Evolutionary conservation across 1,284 basidiomycete genomes (phyloP), one percentile per base, ranked within the genome.

Genomic region (Apiotrichum sp.): DNA sequence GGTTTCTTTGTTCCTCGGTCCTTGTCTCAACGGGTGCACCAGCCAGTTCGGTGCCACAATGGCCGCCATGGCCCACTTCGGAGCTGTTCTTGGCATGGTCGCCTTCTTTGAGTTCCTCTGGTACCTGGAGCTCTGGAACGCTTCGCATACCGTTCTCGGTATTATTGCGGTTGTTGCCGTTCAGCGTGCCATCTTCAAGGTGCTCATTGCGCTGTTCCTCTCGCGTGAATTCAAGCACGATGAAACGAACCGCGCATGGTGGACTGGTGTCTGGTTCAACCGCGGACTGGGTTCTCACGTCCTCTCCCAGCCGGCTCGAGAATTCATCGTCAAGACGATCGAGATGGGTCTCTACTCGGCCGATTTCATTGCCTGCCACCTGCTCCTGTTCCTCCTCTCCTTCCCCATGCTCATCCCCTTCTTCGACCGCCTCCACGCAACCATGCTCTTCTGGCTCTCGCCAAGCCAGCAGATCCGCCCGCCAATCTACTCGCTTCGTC

Each of bases 161-260:
- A 80, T 93, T 56, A 88, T 95, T 65, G 82, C 89, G 5, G 85
- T 90, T 56, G 88, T 93, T 60, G 82, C 84, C 55, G 88, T 96
- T 53, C 91, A 97, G 74, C 85, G 93, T 57, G 88, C 88, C 32
- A 78, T 96, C 63, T 87, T 92, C 83, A 97, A 97, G 79, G 81
- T 92, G 56, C 79, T 95, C 61, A 96, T 97, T 66, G 80, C 92
- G 1, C 86, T 93, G 54, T 90, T 93, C 83, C 80, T 97, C 43
- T 88, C 90, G 36, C 86, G 93, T 63, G 93, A 97, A 77, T 93
- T 95, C 83, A 96, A 96, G 79, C 90, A 95, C 70, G 93, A 97
- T 72, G 92, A 96, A 79, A 93, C 90, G 22, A 97, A 96, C 78
- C 82, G 91, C 36, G 92, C 92, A 8, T 97, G 92, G 92, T 97